Evolutionary conservation across 1,139 yeast genomes (phyloP).

Genomic region (Hansenula sp.): DNA sequence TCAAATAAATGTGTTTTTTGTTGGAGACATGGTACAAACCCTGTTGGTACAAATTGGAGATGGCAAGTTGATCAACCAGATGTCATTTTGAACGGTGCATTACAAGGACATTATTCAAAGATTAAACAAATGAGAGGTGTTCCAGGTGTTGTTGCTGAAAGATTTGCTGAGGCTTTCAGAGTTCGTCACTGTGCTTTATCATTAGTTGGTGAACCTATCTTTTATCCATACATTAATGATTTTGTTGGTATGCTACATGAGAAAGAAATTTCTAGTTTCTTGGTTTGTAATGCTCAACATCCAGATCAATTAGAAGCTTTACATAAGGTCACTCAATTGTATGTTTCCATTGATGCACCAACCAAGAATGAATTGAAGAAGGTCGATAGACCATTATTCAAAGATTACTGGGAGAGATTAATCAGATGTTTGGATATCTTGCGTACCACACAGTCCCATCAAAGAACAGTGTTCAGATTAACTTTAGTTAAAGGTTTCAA

Average conservation of each 20-base stretch:
- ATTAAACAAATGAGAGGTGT: conserved; percentile 95
- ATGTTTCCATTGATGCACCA: conserved; percentile 91
- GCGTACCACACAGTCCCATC: conserved; percentile 67
- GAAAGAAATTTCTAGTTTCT: conserved; percentile 74
- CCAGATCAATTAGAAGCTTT: conserved; percentile 74
- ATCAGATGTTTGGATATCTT: conserved; percentile 77
- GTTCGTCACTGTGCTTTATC: conserved; percentile 91
- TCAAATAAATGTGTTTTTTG: conserved; percentile 95
- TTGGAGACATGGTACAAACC: conserved; percentile 97
- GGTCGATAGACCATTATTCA: conserved; percentile 83
- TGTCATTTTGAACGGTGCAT: conserved; percentile 76
- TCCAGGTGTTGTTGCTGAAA: conserved; percentile 86
- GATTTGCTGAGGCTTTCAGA: conserved; percentile 86
- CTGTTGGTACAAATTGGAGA: conserved; percentile 94
- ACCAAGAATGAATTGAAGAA: conserved; percentile 74
- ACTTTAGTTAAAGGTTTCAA: conserved; percentile 92
- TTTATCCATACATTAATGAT: conserved; percentile 86
- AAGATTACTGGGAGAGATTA: conserved; percentile 92
- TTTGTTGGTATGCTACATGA: conserved; percentile 78
- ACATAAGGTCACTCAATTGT: conserved; percentile 80
- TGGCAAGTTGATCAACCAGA: conserved; percentile 95
- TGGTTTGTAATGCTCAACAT: conserved; percentile 95
- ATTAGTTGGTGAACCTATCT: conserved; percentile 91
- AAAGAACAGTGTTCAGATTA: conserved; percentile 86
- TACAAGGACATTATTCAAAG: conserved; percentile 84